Evolutionary conservation across 2,329 filamentous ascomycete species (phyloP), one percentile per base, ranked within the genome.

Genomic region (Beauveria sp.): DNA sequence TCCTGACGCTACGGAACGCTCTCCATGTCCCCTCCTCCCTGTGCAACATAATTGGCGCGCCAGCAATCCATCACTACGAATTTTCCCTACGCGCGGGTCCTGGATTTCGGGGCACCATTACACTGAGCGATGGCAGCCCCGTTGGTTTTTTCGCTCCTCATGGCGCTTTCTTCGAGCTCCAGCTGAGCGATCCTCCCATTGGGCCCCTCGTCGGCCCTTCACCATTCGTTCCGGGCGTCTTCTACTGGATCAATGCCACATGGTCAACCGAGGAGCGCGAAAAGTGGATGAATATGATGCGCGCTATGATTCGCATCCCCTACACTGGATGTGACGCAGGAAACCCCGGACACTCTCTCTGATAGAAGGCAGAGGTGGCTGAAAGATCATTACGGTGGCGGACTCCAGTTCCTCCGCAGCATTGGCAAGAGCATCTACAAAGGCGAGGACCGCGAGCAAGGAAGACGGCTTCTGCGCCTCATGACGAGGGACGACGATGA

Each of bases 361-460:
- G 18, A 59, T 8, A 65, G 65, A 10, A 68, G 76, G 63, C 74
- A 70, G 57, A 26, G 57, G n/a, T 77, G 71, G 68, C 64, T 77
- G 41, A 74, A 73, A 55, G 48, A 66, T 8, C 16, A 75, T 55
- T 76, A 66, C 43, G 61, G 64, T 10, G 62, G 62, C 40, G 71
- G 76, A 61, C 75, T 67, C 62, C 63, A 70, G 10, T 76, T 77
- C 59, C 67, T 77, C 3, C 41, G 34, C 3, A 20, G 30, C 6
- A 61, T 70, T 59, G 68, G 70, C 0, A 65, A 76, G 24, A 71
- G 61, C 18, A 75, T 76, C 52, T 63, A 71, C 63, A 70, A 73
- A 9, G 71, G 75, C 3, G 70, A 75, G 50, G 70, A 76, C 59
- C 72, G 74, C 34, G 71, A 66, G 54, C 67, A 74, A 55, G 73